Base-by-base conservation (phyloP, 116 monocot species). In the Papilionanthe hybrid region DNA sequence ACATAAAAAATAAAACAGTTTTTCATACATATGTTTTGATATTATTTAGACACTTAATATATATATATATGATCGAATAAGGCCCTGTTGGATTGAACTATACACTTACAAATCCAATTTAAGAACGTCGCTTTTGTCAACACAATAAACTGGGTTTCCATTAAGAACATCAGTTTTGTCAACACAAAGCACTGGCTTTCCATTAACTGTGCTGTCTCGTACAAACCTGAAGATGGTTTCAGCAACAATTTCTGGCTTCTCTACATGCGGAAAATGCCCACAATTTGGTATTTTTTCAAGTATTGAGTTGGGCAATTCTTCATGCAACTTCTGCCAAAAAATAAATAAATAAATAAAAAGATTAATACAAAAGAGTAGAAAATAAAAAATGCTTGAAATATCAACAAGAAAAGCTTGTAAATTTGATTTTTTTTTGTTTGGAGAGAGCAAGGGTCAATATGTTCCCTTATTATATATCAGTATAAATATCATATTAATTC, bases 231-330 rank as follows among this genome's bases (percentile, higher is more conserved):
- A 41, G 49, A 96, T 90, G 15, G 55, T 48, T 42, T 90, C 76
- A 19, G 81, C 85, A 7, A 86, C 90, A 71, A 75, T 28, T 60
- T 81, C 72, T 57, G 96, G 96, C 75, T 90, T 89, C 78, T 96
- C 96, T 25, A 96, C 90, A 78, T 96, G 96, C 77, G 96, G 96
- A 85, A 96, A 55, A 84, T 96, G 96, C 28, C 96, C 96, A 63
- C 92, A 96, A 42, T 86, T 84, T 75, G 88, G 89, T 78, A 96
- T 83, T 50, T 84, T 47, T 72, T 72, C 22, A 67, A 96, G 73
- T 73, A 78, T 68, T 50, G 96, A 93, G 78, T 87, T 78, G 55
- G 50, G 77, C n/a, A 96, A 56, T 49, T 96, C 96, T 7, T 82
- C 72, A 44, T 90, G 86, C 71, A 96, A 81, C 84, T 86, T 90